Evolutionary conservation across 495 filamentous ascomycete species (phyloP).

Genomic region (Ascodesmis nigricans): DNA sequence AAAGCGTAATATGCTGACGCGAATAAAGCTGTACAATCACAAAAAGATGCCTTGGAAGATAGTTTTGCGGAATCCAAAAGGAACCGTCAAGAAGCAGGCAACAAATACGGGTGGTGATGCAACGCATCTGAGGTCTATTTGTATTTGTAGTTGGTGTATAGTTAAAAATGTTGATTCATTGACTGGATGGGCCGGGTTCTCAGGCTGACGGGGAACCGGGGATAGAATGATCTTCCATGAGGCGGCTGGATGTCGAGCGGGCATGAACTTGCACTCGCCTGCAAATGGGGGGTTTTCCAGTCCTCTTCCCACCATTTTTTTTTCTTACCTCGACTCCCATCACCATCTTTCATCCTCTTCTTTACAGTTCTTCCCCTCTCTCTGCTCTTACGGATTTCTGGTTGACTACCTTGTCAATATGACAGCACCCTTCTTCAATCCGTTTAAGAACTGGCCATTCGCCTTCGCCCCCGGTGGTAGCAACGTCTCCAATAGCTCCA

Average conservation of each 20-base stretch:
- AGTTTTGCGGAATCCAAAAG: slow-evolving; percentile 19
- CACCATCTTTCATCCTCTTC: not conserved
- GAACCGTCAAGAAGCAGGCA: slow-evolving; percentile 20
- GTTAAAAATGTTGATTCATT: not conserved
- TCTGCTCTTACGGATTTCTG: not conserved
- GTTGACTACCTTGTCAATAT: slow-evolving; percentile 11
- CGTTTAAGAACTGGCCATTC: slow-evolving; percentile 19
- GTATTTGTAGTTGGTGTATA: not conserved
- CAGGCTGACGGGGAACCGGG: no score
- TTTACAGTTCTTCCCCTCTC: not conserved
- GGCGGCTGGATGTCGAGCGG: no score
- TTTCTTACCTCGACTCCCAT: not conserved
- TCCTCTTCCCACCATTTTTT: not conserved
- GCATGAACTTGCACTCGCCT: no score
- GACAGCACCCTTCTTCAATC: slow-evolving; percentile 12
- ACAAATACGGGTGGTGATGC: slow-evolving; percentile 20
- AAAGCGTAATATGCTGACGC: not conserved
- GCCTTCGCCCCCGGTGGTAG: slow-evolving; percentile 10
- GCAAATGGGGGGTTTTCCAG: no score
- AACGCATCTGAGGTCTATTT: no score
- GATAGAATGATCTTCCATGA: no score
- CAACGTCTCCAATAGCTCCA: slow-evolving; percentile 12
- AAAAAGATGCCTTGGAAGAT: slow-evolving; percentile 21
- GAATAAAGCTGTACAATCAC: slow-evolving; percentile 17
- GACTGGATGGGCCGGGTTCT: not conserved